Evolutionary conservation across 2,329 filamentous ascomycete species (phyloP).

Genomic region (Apiospora marii): DNA sequence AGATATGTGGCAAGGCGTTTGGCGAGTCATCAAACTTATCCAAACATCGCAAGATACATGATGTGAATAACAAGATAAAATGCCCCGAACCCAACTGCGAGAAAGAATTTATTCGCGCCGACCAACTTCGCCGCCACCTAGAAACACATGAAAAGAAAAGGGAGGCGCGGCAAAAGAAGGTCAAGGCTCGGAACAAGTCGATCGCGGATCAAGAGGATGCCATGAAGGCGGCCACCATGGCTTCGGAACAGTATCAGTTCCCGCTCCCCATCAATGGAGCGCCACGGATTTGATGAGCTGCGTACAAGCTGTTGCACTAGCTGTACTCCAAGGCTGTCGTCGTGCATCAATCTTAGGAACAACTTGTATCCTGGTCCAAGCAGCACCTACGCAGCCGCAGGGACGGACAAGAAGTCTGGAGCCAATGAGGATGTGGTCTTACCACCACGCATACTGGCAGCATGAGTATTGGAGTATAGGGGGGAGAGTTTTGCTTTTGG

Average conservation of each 20-base stretch:
- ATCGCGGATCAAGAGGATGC: not conserved
- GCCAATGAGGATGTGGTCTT: not conserved
- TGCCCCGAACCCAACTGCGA: slow-evolving; percentile 59
- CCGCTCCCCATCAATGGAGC: not conserved
- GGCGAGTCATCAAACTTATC: slow-evolving; percentile 72
- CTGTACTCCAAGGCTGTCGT: not conserved
- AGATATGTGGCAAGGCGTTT: slow-evolving; percentile 66
- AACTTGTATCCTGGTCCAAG: not conserved
- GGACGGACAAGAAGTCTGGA: not conserved
- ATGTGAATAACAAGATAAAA: slow-evolving; percentile 57
- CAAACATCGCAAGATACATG: slow-evolving; percentile 70
- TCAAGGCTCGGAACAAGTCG: not conserved
- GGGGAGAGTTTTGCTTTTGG: slow-evolving; percentile 6
- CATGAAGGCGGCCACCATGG: not conserved
- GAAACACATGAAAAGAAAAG: slow-evolving; percentile 40
- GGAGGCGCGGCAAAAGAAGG: not conserved
- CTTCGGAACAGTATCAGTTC: not conserved
- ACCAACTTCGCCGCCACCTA: slow-evolving; percentile 66
- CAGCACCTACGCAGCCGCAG: not conserved
- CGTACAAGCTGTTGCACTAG: not conserved
- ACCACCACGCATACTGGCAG: not conserved
- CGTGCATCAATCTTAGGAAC: not conserved
- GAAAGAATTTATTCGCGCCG: slow-evolving; percentile 65
- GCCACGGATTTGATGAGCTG: not conserved
- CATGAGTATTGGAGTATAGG: not conserved